Conservation (phyloP, 1,139 yeast genomes). For the Protomyces inouyei region DNA sequence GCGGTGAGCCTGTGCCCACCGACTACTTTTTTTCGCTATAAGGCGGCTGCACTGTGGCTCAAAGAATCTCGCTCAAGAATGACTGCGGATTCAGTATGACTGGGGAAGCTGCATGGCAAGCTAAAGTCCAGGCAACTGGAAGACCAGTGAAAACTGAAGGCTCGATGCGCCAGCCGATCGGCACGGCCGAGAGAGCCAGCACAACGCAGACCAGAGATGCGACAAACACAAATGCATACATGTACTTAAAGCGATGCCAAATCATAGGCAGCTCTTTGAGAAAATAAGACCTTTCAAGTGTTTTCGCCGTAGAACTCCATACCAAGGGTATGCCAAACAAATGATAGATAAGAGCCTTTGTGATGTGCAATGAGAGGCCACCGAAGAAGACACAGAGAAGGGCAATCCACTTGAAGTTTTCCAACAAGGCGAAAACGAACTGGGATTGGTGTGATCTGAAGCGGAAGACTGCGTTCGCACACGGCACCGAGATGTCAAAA, state of each 20-base stretch:
- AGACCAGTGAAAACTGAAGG: slow-evolving; percentile 14
- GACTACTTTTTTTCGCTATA: too few relatives aligned
- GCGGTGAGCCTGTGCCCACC: too few relatives aligned
- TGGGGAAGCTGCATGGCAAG: slow-evolving; percentile 19
- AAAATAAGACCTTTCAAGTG: slow-evolving; percentile 10
- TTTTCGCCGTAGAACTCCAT: slow-evolving; percentile 32
- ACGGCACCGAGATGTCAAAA: slow-evolving; percentile 30
- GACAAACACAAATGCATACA: slow-evolving; percentile 3
- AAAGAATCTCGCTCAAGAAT: slow-evolving; percentile 7
- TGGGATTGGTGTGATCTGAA: slow-evolving; percentile 26
- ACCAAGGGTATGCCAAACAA: slow-evolving; percentile 29
- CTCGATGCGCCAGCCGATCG: slow-evolving; percentile 10
- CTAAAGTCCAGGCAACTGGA: slow-evolving; percentile 14
- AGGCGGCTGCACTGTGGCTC: too few relatives aligned
- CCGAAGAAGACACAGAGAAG: slow-evolving; percentile 30
- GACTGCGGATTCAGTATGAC: slow-evolving; percentile 22
- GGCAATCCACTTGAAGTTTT: slow-evolving; percentile 15
- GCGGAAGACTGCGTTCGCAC: slow-evolving; percentile 29
- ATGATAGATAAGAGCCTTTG: slow-evolving; percentile 29
- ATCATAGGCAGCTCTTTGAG: slow-evolving; percentile 18
- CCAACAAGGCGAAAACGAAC: slow-evolving; percentile 5
- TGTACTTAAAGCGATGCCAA: slow-evolving; percentile 16
- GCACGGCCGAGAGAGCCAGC: not conserved
- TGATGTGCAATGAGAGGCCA: slow-evolving; percentile 30
- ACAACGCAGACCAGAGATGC: not conserved